Conservation (phyloP, 139 green algal species). For the Edaphochlamys debaryana region DNA sequence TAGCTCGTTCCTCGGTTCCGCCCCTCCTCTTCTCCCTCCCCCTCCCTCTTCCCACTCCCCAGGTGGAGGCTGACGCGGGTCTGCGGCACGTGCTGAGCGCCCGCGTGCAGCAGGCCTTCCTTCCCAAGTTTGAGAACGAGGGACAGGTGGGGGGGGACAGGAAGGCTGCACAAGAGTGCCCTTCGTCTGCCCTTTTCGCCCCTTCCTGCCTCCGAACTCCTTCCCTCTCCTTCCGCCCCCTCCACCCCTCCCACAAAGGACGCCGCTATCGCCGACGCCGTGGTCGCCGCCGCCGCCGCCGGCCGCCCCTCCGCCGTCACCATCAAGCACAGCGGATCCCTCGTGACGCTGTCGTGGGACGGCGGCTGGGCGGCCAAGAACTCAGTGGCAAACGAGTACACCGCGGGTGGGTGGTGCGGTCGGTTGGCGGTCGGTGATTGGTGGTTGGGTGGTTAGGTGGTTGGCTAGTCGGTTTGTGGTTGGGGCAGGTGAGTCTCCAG, state of each 20-base stretch:
- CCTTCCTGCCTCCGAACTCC: too few relatives aligned
- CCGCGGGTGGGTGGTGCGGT: conserved; percentile 43
- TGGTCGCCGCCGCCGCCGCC: conserved; percentile 7
- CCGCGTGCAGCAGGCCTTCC: conserved; percentile 67
- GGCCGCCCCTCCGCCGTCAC: conserved; percentile 63
- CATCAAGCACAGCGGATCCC: conserved; percentile 69
- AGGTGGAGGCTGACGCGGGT: conserved; percentile 41
- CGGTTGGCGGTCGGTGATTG: too few relatives aligned
- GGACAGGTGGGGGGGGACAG: conserved; percentile 56
- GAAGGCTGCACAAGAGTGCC: too few relatives aligned
- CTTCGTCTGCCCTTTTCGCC: too few relatives aligned
- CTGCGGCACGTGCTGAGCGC: conserved; percentile 28
- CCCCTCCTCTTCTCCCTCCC: neutral
- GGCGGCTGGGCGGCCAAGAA: conserved; percentile 71
- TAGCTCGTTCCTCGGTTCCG: too few relatives aligned
- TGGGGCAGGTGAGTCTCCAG: too few relatives aligned
- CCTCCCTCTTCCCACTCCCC: neutral
- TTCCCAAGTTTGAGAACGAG: conserved; percentile 78
- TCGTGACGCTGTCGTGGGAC: conserved; percentile 59
- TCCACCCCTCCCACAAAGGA: neutral
- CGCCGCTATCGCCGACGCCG: conserved; percentile 8
- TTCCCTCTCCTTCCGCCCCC: neutral
- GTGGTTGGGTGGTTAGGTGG: too few relatives aligned
- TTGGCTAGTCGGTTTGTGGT: too few relatives aligned
- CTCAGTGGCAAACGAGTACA: conserved; percentile 68